Evolutionary conservation across 225 moss, liverwort and hornwort species (phyloP), one percentile per base, ranked within the genome.

Genomic region (Polytrichum formosum): DNA sequence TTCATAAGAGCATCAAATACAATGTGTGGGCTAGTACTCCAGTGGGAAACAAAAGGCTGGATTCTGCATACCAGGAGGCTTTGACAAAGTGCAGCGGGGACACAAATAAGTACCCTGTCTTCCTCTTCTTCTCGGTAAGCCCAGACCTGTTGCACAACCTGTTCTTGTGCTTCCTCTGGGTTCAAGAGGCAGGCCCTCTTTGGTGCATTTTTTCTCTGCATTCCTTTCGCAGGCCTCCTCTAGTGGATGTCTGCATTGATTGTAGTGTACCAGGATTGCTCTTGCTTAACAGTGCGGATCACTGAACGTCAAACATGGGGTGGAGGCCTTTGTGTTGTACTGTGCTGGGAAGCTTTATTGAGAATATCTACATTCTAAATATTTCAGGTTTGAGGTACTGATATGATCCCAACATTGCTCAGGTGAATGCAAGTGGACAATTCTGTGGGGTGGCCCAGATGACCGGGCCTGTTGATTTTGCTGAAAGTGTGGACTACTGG

Each of bases 341-440:
- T 46, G 46, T 13, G 0, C 46, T 0, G 46, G 46, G 46, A 16
- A 4, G 46, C 46, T 2, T 3, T 16, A 7, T 46, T 46, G 16
- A 46, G 46, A 46, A 46, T 46, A 46, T 16, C 13, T 46, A 4
- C 20, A 17, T 17, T 28, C 13, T 69, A 8, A 59, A 23, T 20
- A 46, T 46, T 13, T 13, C 4, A 46, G 46, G 46, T 63, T 26
- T 53, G 16, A 53, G 20, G 54, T 74, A 63, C 59, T 67, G 58
- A 54, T 59, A 8, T 64, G 53, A 55, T 55, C 56, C 37, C 28
- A 22, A 67, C 35, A 16, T 37, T 56, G 33, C 77, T 76, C 85
- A 98, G 98, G 98, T 98, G 72, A 98, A 98, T 90, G 94, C 98
- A 53, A 98, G 98, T 74, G 98, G 98, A 28, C 98, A 98, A 72